These are phyloP conservation scores for Rhizoclosmatium globosum DNA, from an alignment of 192 early-diverging fungal species.

Conservation along the genomic window DNA sequence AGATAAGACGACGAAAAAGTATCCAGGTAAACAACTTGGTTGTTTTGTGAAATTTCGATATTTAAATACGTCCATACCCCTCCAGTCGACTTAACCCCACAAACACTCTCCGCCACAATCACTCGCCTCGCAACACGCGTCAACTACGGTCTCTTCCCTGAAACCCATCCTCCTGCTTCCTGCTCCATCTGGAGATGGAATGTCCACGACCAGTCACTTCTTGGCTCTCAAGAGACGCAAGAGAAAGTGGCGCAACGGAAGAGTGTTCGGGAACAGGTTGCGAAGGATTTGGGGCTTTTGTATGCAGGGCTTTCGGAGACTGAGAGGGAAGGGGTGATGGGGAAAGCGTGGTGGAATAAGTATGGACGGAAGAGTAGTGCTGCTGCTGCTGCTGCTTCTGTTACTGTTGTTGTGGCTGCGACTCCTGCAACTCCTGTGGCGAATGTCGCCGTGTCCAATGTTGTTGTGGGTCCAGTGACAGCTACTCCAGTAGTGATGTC, in stretches of 20 bases:
- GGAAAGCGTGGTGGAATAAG: neutral
- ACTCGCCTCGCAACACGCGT: neutral
- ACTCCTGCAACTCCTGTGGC: neutral
- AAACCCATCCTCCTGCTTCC: neutral
- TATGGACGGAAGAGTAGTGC: neutral
- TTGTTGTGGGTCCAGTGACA: neutral
- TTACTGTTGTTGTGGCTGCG: neutral
- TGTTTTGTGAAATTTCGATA: too few relatives aligned
- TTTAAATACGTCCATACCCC: neutral
- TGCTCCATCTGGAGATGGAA: constrained; percentile 29
- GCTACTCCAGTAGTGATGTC: neutral
- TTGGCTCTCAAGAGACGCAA: neutral
- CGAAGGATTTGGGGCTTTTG: neutral
- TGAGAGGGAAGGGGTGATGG: neutral
- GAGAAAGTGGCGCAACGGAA: neutral
- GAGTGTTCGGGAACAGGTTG: constrained; percentile 7
- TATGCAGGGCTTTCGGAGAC: constrained; percentile 6
- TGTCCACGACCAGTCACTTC: constrained; percentile 4
- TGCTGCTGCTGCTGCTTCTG: neutral
- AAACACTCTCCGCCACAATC: neutral
- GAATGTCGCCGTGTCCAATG: neutral
- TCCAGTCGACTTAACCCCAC: neutral
- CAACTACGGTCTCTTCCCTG: constrained; percentile 11
- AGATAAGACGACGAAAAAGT: neutral
- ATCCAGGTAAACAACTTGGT: neutral